phyloP scores from a whole-genome alignment of 768 basidiomycete genomes.

The Rhodotorula paludigena region DNA sequence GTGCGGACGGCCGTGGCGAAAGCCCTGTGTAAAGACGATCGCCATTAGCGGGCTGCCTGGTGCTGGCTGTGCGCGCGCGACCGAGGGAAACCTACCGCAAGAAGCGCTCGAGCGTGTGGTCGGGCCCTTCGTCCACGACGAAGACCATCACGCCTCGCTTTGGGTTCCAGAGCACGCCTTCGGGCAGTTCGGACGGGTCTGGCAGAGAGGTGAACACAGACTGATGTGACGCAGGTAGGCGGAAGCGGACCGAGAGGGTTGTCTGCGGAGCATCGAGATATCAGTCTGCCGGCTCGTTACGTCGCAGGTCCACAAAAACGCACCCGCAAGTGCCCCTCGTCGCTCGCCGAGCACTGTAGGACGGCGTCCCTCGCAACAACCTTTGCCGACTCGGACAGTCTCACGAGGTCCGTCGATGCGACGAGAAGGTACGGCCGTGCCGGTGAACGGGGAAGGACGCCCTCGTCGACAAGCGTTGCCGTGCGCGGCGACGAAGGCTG shows the following conservation, averaged over 20 bases:
- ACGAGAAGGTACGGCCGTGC: neutral
- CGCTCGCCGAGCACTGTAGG: neutral
- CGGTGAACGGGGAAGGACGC: neutral
- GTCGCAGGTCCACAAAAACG: neutral
- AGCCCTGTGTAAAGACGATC: neutral
- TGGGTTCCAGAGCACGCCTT: neutral
- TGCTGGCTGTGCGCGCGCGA: neutral
- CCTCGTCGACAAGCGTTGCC: neutral
- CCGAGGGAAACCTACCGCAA: conserved; percentile 6
- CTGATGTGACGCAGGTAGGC: too few relatives aligned
- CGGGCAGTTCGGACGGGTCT: neutral
- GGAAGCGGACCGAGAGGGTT: conserved; percentile 15
- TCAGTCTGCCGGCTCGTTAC: neutral
- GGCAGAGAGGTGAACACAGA: neutral
- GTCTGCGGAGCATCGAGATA: neutral
- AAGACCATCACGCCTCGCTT: neutral
- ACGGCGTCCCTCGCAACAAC: neutral
- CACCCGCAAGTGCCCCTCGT: neutral
- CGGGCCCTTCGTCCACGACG: conserved; percentile 26
- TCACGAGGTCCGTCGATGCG: neutral
- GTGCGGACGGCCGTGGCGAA: neutral
- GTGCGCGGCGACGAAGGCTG: too few relatives aligned
- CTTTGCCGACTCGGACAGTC: neutral
- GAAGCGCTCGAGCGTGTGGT: neutral
- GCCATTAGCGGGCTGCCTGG: too few relatives aligned